Evolutionary conservation across 2,329 filamentous ascomycete species (phyloP).

Genomic region (Ophiostoma australiae): DNA sequence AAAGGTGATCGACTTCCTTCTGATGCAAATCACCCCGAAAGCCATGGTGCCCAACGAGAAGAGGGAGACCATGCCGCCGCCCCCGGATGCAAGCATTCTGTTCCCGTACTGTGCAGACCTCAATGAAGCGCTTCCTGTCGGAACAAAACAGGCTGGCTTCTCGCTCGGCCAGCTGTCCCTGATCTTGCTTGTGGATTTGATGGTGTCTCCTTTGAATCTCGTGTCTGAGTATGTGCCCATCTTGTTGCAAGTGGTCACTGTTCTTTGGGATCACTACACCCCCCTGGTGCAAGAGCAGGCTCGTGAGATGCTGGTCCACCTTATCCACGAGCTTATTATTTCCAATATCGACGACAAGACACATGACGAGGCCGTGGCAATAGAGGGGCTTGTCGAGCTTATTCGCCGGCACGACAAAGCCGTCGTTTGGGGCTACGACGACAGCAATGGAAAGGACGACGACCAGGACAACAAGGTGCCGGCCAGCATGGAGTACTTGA

Average conservation of each 20-base stretch:
- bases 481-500: constrained; percentile 78
- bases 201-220: constrained; percentile 85
- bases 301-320: constrained; percentile 93
- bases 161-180: constrained; percentile 89
- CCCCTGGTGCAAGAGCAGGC: constrained; percentile 93
- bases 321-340: constrained; percentile 93
- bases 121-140: constrained; percentile 69
- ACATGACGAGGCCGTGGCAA: constrained; percentile 59
- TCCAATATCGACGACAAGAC: constrained; percentile 66
- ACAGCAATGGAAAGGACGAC: constrained; percentile 74
- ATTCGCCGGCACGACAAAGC: constrained; percentile 78
- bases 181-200: constrained; percentile 89
- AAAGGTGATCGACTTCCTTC: constrained; percentile 88
- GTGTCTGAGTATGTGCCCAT: constrained; percentile 75
- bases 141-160: constrained; percentile 87
- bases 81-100: constrained; percentile 66
- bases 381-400: constrained; percentile 82
- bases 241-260: constrained; percentile 82
- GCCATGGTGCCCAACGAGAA: constrained; percentile 96
- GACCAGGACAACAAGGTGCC: constrained; percentile 76
- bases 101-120: constrained; percentile 90
- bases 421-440: constrained; percentile 92
- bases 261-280: constrained; percentile 97
- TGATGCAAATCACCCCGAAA: constrained; percentile 86
- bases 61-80: constrained; percentile 43